Conservation (phyloP, 2,329 filamentous ascomycete genomes). For the Xylariaceae sp. region DNA sequence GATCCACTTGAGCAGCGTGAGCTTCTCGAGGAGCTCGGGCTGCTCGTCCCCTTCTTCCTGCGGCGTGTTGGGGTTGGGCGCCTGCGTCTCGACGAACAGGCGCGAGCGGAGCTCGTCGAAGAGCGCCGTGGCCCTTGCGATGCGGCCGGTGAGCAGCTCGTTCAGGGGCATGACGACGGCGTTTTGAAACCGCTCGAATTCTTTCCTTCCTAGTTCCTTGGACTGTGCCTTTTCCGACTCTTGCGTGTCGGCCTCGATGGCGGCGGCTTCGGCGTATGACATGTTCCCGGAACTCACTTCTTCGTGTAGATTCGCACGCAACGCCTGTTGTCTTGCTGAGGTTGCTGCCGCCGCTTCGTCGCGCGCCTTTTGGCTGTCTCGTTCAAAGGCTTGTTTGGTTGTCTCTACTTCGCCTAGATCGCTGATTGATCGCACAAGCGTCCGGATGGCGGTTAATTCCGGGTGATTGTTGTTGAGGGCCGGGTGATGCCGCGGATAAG, state of each 20-base stretch:
- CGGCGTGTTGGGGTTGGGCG: slow-evolving; percentile 70
- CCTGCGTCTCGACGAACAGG: slow-evolving; percentile 67
- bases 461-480: slow-evolving; percentile 96
- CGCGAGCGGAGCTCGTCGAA: slow-evolving; percentile 71
- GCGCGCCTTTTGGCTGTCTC: slow-evolving; percentile 54
- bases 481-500: slow-evolving; percentile 90
- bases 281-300: slow-evolving; percentile 76
- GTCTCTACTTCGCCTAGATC: slow-evolving; percentile 68
- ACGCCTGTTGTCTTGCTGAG: slow-evolving; percentile 54
- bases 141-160: slow-evolving; percentile 70
- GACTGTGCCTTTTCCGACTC: slow-evolving; percentile 64
- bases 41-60: slow-evolving; percentile 95
- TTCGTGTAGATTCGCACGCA: slow-evolving; percentile 71
- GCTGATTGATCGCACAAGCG: slow-evolving; percentile 66
- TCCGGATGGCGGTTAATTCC: slow-evolving; percentile 73
- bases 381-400: slow-evolving; percentile 60
- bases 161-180: slow-evolving; percentile 81
- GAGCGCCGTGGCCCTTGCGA: slow-evolving; percentile 68
- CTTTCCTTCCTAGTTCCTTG: slow-evolving; percentile 69
- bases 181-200: slow-evolving; percentile 81
- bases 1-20: slow-evolving; percentile 93
- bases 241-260: slow-evolving; percentile 72
- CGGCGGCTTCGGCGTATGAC: slow-evolving; percentile 75
- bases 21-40: slow-evolving; percentile 87
- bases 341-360: slow-evolving; percentile 51